Conservation (phyloP, 2,329 filamentous ascomycete genomes). For the Fusarium robinianum region DNA sequence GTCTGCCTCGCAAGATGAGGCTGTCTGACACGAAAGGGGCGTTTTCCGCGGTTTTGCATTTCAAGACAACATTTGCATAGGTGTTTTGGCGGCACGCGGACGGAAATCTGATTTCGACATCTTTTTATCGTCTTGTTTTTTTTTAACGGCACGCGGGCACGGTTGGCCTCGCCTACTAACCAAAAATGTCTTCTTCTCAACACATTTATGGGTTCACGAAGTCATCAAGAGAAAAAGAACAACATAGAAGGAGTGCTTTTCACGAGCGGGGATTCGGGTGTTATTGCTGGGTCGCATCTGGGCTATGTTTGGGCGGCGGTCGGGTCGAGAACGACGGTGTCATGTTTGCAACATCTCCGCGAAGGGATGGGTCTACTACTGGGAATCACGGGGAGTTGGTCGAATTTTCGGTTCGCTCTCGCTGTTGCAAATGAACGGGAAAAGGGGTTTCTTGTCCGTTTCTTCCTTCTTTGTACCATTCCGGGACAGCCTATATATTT, state of each 20-base stretch:
- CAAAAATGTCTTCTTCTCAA: conserved; percentile 42
- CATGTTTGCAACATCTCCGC: conserved; percentile 39
- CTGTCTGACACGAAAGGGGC: conserved; percentile 50
- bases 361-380: conserved; percentile 39
- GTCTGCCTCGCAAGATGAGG: conserved; percentile 42
- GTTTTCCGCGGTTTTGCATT: conserved; percentile 49
- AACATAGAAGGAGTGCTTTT: conserved; percentile 51
- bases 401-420: conserved; percentile 39
- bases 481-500: conserved; percentile 39
- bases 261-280: conserved; percentile 40
- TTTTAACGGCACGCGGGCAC: conserved; percentile 32
- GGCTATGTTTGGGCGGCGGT: conserved; percentile 41
- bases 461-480: conserved; percentile 39
- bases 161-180: conserved; percentile 31
- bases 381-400: conserved; percentile 46
- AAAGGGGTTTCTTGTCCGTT: conserved; percentile 35
- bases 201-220: conserved; percentile 50
- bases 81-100: conserved; percentile 43
- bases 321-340: conserved; percentile 44
- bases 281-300: conserved; percentile 47
- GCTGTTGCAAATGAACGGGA: conserved; percentile 40
- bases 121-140: conserved; percentile 42
- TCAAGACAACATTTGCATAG: conserved; percentile 52
- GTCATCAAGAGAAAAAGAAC: conserved; percentile 49
- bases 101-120: conserved; percentile 36